Evolutionary conservation across 2,329 filamentous ascomycete genomes (phyloP).

Genomic region (Trichoderma semiorbis): DNA sequence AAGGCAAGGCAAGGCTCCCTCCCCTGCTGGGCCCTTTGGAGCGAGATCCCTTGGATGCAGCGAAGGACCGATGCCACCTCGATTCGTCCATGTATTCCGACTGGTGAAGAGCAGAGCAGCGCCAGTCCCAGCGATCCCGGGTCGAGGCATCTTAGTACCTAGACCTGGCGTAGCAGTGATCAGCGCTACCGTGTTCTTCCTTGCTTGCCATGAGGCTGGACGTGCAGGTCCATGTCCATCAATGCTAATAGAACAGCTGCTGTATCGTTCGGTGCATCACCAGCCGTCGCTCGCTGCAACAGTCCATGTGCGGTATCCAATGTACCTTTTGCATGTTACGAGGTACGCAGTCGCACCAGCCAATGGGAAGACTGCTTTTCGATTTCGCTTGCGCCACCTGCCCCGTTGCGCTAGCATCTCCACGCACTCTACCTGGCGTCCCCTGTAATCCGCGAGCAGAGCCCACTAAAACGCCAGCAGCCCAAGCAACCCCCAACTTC

Average conservation of each 20-base stretch:
- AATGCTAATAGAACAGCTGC: neutral
- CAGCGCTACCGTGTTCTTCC: neutral
- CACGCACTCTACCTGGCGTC: neutral
- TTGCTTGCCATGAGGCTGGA: neutral
- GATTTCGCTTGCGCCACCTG: slow-evolving; percentile 9
- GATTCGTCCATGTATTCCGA: neutral
- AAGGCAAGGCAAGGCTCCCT: neutral
- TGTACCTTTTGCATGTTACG: neutral
- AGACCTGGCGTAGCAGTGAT: neutral
- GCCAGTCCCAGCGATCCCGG: neutral
- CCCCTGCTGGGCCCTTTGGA: neutral
- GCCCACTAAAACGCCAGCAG: neutral
- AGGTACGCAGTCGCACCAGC: neutral
- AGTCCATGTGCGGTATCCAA: neutral
- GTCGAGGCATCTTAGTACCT: neutral
- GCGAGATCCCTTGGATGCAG: slow-evolving; percentile 3
- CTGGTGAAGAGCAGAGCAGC: neutral
- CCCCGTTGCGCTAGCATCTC: slow-evolving; percentile 7
- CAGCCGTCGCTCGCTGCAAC: slow-evolving; percentile 1
- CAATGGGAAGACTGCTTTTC: neutral
- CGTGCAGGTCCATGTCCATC: neutral
- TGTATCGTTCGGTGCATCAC: neutral
- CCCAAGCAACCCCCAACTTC: slow-evolving; percentile 9
- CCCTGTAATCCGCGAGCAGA: neutral
- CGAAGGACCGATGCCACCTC: neutral